Percentiles rank a stretch among this genome's conserved stretches.
These are phyloP conservation scores for Plectosphaerella plurivora DNA, from an alignment of 2,329 filamentous ascomycete genomes.

Conservation along the genomic window DNA sequence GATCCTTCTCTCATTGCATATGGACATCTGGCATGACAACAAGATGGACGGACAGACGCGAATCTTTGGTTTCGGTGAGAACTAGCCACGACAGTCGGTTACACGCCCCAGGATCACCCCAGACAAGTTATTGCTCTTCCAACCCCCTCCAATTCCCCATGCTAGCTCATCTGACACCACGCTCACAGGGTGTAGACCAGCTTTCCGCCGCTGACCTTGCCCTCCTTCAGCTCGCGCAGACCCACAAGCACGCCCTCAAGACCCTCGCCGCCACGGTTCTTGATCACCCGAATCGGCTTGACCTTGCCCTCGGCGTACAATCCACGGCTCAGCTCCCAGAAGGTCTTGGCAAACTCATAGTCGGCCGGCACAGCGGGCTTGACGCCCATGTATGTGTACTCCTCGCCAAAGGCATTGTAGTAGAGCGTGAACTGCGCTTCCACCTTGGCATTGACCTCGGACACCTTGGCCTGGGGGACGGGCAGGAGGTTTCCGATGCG, in stretches of 20 bases:
- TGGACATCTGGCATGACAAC: no score
- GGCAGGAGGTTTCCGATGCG: conserved; percentile 35
- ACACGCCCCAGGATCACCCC: no score
- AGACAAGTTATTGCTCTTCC: no score
- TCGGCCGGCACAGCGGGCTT: conserved; percentile 21
- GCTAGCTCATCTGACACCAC: no score
- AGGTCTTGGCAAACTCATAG: conserved; percentile 28
- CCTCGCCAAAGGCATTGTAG: conserved; percentile 35
- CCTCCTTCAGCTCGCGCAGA: conserved; percentile 24
- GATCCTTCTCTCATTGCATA: no score
- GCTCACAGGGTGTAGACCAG: conserved; percentile 31
- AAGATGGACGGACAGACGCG: no score
- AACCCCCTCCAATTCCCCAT: no score
- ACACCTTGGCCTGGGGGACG: conserved; percentile 29
- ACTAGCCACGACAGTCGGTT: no score
- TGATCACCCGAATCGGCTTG: conserved; percentile 23
- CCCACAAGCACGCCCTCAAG: conserved; percentile 29
- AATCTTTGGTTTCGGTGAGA: no score
- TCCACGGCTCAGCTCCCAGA: conserved; percentile 26
- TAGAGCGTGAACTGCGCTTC: conserved; percentile 25
- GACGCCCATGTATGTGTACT: conserved; percentile 17
- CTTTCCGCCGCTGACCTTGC: conserved; percentile 35
- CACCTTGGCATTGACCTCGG: conserved; percentile 35
- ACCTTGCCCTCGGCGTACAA: conserved; percentile 31
- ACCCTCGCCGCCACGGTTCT: conserved; percentile 21